Base-by-base conservation (phyloP, 164 flowering plant genomes). In the Hamamelis virginiana region DNA sequence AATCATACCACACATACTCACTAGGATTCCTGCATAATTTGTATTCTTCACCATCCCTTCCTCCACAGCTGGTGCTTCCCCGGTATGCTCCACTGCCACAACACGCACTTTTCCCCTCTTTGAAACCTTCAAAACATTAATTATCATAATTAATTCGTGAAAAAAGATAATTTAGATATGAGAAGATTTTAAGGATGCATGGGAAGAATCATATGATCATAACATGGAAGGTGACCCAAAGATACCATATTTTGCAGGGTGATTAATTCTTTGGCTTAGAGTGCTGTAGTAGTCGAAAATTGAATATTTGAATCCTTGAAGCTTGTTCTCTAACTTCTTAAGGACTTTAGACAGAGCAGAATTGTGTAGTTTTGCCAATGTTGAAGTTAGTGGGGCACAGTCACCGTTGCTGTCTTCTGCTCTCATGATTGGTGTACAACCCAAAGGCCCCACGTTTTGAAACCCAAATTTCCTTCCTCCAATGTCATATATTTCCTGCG, bases 81-180 rank as follows among this genome's bases (percentile, higher is more conserved):
- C 63, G 50, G 51, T 62, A 69, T 15, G 62, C 16, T 3, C 81
- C 74, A 38, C 58, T 66, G 11, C 80, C 77, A 47, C 80, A 77
- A 41, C 80, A 77, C 3, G 75, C 80, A 12, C 9, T 58, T 13
- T 67, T 25, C 13, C 72, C 76, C 16, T 70, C 72, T 56, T 62
- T 67, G 33, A 77, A 73, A 41, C 76, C 80, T 73, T 66, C 56
- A n/a, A n/a, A n/a, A n/a, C n/a, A n/a, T n/a, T n/a, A n/a, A n/a
- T n/a, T n/a, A n/a, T n/a, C n/a, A n/a, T n/a, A n/a, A n/a, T n/a
- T n/a, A n/a, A n/a, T n/a, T n/a, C n/a, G n/a, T n/a, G n/a, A n/a
- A n/a, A n/a, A n/a, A n/a, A n/a, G n/a, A n/a, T n/a, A n/a, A n/a
- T n/a, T n/a, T n/a, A n/a, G n/a, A n/a, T n/a, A n/a, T n/a, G n/a